Conservation (phyloP, 129 eudicot species). For the Flaveria ramosissima region DNA sequence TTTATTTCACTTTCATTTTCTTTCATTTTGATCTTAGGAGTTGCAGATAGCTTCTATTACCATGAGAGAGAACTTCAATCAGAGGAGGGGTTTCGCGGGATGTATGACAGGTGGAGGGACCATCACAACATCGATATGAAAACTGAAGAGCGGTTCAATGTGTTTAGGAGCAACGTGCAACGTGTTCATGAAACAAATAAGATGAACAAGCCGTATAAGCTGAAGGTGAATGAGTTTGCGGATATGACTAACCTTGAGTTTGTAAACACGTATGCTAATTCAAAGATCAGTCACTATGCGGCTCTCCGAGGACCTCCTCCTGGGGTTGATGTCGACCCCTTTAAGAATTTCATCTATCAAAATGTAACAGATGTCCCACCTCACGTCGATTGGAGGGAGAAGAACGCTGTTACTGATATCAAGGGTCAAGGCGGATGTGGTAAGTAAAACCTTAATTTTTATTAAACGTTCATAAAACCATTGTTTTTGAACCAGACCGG, state of each 20-base stretch:
- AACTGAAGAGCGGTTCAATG: slow-evolving; percentile 50
- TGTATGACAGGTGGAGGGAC: slow-evolving; percentile 83
- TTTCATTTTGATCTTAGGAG: slow-evolving; percentile 39
- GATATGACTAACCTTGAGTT: slow-evolving; percentile 77
- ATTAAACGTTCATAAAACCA: slow-evolving; percentile 21
- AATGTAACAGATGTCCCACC: slow-evolving; percentile 42
- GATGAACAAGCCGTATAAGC: slow-evolving; percentile 70
- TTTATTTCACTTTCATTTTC: slow-evolving; percentile 32
- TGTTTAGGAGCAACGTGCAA: slow-evolving; percentile 57
- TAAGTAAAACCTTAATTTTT: slow-evolving; percentile 17
- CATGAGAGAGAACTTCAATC: slow-evolving; percentile 65
- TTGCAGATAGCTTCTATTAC: slow-evolving; percentile 56
- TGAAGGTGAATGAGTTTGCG: slow-evolving; percentile 71
- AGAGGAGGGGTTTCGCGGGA: slow-evolving; percentile 49
- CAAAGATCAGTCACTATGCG: slow-evolving; percentile 39
- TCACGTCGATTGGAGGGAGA: slow-evolving; percentile 63
- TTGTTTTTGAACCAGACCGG: too few species aligned
- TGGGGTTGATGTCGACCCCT: background rate
- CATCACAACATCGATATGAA: slow-evolving; percentile 53
- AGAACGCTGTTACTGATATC: slow-evolving; percentile 51
- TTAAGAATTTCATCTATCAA: slow-evolving; percentile 38
- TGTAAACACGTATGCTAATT: slow-evolving; percentile 46
- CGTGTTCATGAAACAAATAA: slow-evolving; percentile 61
- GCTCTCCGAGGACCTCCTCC: slow-evolving; percentile 39
- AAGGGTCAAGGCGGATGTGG: slow-evolving; percentile 78